Evolutionary conservation across 306 rosid species (phyloP).

Genomic region (Gastrolobium bilobum): DNA sequence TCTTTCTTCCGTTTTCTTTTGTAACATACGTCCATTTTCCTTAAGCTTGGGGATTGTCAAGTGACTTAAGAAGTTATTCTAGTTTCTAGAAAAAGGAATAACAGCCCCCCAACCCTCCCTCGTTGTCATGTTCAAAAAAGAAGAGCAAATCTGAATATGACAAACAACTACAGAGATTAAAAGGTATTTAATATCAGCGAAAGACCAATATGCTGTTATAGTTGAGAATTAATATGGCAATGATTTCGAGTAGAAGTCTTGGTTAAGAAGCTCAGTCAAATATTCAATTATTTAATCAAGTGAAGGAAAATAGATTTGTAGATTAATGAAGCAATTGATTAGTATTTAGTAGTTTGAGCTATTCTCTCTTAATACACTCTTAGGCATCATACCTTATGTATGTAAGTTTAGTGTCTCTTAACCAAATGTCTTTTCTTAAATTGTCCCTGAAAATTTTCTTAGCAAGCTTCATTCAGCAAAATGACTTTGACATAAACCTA

Average conservation of each 20-base stretch:
- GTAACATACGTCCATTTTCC: background rate
- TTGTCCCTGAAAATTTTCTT: background rate
- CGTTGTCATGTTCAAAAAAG: background rate
- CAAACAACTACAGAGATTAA: background rate
- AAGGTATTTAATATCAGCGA: background rate
- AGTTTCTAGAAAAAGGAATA: background rate
- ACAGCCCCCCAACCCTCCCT: background rate
- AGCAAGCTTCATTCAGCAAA: background rate
- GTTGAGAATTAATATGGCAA: background rate
- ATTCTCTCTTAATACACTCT: background rate
- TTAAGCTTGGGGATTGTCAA: slow-evolving; percentile 15
- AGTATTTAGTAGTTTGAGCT: background rate
- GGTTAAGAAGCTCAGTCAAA: background rate
- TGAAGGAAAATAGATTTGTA: background rate
- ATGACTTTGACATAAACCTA: background rate
- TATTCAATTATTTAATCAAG: background rate
- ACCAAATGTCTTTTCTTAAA: background rate
- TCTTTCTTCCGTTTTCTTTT: background rate
- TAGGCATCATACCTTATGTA: background rate
- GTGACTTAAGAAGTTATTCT: background rate
- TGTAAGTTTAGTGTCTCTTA: background rate
- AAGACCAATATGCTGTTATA: background rate
- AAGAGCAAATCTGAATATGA: background rate
- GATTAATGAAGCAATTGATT: background rate
- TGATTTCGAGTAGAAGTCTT: background rate